Evolutionary conservation across 768 basidiomycete genomes (phyloP), one percentile per base, ranked within the genome.

Genomic region (Termitomyces sp.): DNA sequence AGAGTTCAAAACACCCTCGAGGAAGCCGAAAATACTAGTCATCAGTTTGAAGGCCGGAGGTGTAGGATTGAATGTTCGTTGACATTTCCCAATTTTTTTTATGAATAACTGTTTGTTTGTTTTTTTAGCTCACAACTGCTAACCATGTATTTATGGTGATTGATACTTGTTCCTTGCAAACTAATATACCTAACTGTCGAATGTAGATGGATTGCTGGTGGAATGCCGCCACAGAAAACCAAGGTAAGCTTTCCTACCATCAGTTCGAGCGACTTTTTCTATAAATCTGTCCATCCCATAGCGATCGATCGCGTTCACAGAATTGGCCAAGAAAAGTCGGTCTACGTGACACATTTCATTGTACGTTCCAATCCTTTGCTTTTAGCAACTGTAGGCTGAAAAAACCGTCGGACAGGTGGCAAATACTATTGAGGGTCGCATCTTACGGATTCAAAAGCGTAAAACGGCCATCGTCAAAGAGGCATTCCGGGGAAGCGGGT

Each of bases 151-250:
- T 89, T 67, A 90, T 94, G 90, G 90, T 88, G 62, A 59, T 76
- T 65, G 24, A 42, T 55, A 36, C 42, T 2, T 3, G 22, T 27
- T 34, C 18, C 29, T 12, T 36, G n/a, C 36, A 16, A 27, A 5
- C 9, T 52, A 55, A 58, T 56, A 60, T 44, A 63, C 51, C 48
- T 41, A 39, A 48, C 22, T 12, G 12, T 37, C 26, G 41, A 5
- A 27, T 43, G 10, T 56, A 92, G 90, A 93, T 93, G 90, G 91
- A 92, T 65, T 93, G 90, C 63, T 92, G 91, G 91, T 93, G 91
- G 91, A 93, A 92, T 67, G 82, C 88, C 5, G 90, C 90, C 0
- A 84, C 80, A 4, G 92, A 93, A 67, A 85, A 85, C 52, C 91
- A 93, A 81, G 88, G 87, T 84, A 62, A 53, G 46, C 34, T n/a